Conservation (phyloP, 345 rosid genomes). For the Gossypioides kirkii region DNA sequence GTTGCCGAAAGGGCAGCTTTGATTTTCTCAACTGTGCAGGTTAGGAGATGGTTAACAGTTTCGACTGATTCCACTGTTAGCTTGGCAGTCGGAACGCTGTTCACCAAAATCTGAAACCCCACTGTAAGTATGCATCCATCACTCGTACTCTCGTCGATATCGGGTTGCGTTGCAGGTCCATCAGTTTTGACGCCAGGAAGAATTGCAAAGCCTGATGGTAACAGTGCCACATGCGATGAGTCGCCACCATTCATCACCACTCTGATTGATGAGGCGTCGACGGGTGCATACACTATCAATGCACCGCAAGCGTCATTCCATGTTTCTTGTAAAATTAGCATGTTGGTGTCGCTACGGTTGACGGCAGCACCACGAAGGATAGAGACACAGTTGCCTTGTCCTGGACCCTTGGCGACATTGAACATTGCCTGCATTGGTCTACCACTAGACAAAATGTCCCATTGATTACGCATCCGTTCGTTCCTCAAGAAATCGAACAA, state of each 20-base stretch:
- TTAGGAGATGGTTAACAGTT: slow-evolving; percentile 65
- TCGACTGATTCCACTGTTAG: slow-evolving; percentile 81
- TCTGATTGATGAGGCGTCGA: slow-evolving; percentile 52
- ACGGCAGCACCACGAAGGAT: slow-evolving; percentile 50
- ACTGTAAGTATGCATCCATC: slow-evolving; percentile 77
- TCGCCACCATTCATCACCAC: slow-evolving; percentile 69
- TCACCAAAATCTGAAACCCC: slow-evolving; percentile 76
- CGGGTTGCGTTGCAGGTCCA: slow-evolving; percentile 6
- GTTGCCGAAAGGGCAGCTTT: slow-evolving; percentile 38
- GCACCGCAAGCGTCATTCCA: slow-evolving; percentile 56
- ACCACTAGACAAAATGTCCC: slow-evolving; percentile 64
- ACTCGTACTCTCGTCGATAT: not conserved
- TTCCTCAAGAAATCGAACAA: slow-evolving; percentile 56
- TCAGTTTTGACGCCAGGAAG: slow-evolving; percentile 41
- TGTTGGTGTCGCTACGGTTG: slow-evolving; percentile 50
- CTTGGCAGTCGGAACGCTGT: slow-evolving; percentile 75
- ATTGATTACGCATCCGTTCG: slow-evolving; percentile 51
- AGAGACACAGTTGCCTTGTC: slow-evolving; percentile 59
- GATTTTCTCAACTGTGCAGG: slow-evolving; percentile 75
- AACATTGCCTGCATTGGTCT: slow-evolving; percentile 65
- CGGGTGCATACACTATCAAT: slow-evolving; percentile 60
- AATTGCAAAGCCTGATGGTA: slow-evolving; percentile 80
- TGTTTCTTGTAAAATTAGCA: slow-evolving; percentile 67
- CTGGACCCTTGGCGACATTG: slow-evolving; percentile 56
- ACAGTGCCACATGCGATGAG: slow-evolving; percentile 68